A percentile compares a stretch with the other conserved stretches of the same genome.
phyloP scores from a whole-genome alignment of 2,329 filamentous ascomycete genomes.

The Achaetomium macrosporum region DNA sequence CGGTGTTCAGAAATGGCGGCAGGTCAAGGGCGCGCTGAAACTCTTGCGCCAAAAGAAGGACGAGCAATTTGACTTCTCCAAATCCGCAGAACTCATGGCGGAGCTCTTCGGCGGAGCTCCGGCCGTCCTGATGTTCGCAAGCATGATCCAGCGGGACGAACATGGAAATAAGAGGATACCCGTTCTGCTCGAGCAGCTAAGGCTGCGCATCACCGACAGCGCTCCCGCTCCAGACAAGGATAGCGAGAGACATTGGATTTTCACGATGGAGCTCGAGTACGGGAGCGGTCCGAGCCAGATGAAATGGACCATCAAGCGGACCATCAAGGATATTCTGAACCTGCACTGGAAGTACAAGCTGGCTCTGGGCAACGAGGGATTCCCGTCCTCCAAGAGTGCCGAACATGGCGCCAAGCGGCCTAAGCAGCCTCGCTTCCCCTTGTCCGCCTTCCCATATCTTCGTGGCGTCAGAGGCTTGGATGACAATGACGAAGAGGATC shows the following conservation, averaged over 20 bases:
- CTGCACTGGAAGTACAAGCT: constrained; percentile 91
- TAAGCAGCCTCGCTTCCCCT: constrained; percentile 85
- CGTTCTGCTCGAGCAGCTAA: constrained; percentile 89
- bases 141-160: constrained; percentile 96
- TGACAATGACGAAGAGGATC: constrained; percentile 68
- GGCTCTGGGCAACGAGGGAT: constrained; percentile 75
- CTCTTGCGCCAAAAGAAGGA: constrained; percentile 74
- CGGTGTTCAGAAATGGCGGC: constrained; percentile 80
- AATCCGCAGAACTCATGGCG: constrained; percentile 93
- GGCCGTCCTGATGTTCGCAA: constrained; percentile 87
- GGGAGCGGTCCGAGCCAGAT: constrained; percentile 92
- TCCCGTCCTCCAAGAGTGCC: constrained; percentile 58
- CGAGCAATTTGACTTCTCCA: constrained; percentile 86
- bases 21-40: constrained; percentile 85
- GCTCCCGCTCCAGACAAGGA: constrained; percentile 58
- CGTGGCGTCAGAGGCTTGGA: constrained; percentile 73
- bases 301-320: constrained; percentile 90
- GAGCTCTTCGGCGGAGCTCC: constrained; percentile 89
- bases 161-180: constrained; percentile 93
- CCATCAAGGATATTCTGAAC: constrained; percentile 84
- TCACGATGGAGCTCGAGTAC: constrained; percentile 91
- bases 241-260: constrained; percentile 70
- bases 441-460: constrained; percentile 83
- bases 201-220: constrained; percentile 79
- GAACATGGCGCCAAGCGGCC: constrained; percentile 62